Base-by-base conservation (phyloP, 345 rosid genomes). In the Capsella bursapastoris region DNA sequence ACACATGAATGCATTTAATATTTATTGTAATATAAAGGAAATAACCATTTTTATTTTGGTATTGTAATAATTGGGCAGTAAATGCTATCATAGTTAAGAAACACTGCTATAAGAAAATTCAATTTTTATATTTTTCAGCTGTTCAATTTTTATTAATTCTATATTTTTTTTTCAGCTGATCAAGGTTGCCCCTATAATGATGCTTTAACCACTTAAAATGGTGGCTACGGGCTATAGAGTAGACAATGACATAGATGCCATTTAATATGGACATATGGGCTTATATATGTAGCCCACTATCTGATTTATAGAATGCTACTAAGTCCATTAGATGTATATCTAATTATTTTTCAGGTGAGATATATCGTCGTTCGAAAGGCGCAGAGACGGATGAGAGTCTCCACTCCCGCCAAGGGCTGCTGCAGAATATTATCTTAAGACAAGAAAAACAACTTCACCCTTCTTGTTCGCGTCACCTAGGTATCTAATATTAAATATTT, bases 1-100 rank as follows among this genome's bases (percentile, higher is more conserved):
- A 52, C 76, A 66, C 79, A 83, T 82, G 75, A 87, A 79, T 67
- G 76, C 72, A 78, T 78, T 78, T 41, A 78, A 71, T 78, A 78
- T 45, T 8, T 72, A 71, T 64, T 64, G 62, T 50, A 64, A 76
- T 37, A 70, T 22, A 48, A 68, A 43, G 62, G 72, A 58, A 71
- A 71, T 47, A 47, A 64, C 25, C 28, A 53, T 29, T 22, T 3
- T 47, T n/a, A 64, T 31, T 8, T 8, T 50, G 62, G 49, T 66
- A 65, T 25, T 59, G 55, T 71, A 71, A 60, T 78, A 71, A 72
- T 78, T 78, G 73, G 78, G 61, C 37, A 78, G 43, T 72, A 66
- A 78, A 78, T 78, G 81, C 70, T 64, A 72, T 45, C 62, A 22
- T 64, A 71, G 7, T 70, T 57, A 65, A 49, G 58, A 70, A 76